Evolutionary conservation across 495 filamentous ascomycete species (phyloP).

Genomic region (Xylaria telfairii): DNA sequence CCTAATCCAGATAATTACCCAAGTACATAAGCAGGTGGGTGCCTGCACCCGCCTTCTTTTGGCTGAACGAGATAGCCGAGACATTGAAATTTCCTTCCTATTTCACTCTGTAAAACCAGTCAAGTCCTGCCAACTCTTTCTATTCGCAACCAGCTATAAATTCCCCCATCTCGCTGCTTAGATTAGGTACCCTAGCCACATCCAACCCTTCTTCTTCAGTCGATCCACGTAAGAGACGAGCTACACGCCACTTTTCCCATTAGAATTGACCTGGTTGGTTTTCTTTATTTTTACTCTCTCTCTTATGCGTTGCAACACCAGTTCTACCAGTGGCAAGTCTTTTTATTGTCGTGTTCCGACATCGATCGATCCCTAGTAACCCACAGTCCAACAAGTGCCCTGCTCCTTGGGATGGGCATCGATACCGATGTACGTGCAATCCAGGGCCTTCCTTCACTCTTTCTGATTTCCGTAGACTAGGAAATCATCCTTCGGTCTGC

Average conservation of each 20-base stretch:
- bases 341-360: neutral
- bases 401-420: neutral
- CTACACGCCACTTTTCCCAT: neutral
- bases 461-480: neutral
- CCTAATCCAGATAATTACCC: neutral
- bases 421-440: neutral
- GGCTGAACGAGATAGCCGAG: neutral
- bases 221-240: neutral
- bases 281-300: too few species aligned
- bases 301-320: neutral
- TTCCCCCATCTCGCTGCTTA: too few species aligned
- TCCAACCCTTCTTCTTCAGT: neutral
- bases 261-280: neutral
- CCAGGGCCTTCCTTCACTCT: neutral
- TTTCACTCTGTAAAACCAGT: neutral
- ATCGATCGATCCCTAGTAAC: neutral
- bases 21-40: too few species aligned
- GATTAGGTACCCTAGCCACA: neutral
- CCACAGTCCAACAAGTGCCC: neutral
- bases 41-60: neutral
- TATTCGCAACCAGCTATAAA: neutral
- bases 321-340: neutral
- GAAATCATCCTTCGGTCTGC: neutral
- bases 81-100: neutral
- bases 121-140: neutral